Evolutionary conservation across 306 rosid species (phyloP), one percentile per base, ranked within the genome.

Genomic region (Pyrus communis): DNA sequence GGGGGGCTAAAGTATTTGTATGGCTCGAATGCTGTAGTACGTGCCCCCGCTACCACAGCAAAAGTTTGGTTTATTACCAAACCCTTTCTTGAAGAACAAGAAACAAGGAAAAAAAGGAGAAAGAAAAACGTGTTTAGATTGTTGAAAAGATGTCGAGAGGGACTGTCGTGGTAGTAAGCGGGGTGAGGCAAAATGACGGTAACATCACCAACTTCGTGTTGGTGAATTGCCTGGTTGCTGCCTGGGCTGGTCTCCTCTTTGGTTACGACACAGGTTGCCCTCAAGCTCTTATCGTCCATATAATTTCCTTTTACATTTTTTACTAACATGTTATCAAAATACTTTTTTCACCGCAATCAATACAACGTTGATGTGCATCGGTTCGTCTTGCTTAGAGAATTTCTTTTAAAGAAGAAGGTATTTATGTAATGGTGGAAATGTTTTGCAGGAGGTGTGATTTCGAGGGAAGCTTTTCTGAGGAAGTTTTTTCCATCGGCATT

Each of bases 231-330:
- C 3, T 69, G 42, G 85, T 83, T 38, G 91, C 91, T 18, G 83
- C 88, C 11, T 77, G 70, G 80, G 92, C 88, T 0, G 92, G 92
- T 71, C 88, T 88, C 64, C 69, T 88, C 67, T 83, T 83, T 51
- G 89, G 89, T 42, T 86, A 86, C 33, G 89, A 86, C 52, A 78
- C 84, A 80, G 87, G 87, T 82, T 68, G 3, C 25, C 33, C 75
- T 71, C 31, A 12, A 71, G 15, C 18, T 54, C 46, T 28, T 21
- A 62, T 28, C 40, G 14, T 5, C 67, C 67, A 28, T 28, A 9
- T 28, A 62, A 62, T 12, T 62, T 25, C 35, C 2, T n/a, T 10
- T 22, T 58, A n/a, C 9, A 7, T 54, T 54, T n/a, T 58, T 1
- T 42, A 42, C 12, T 9, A 42, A 42, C 45, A 42, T 42, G 45